A percentile compares a stretch with the other conserved stretches of the same genome.
Conservation (phyloP, 306 rosid genomes). For the Castanea sativa region DNA sequence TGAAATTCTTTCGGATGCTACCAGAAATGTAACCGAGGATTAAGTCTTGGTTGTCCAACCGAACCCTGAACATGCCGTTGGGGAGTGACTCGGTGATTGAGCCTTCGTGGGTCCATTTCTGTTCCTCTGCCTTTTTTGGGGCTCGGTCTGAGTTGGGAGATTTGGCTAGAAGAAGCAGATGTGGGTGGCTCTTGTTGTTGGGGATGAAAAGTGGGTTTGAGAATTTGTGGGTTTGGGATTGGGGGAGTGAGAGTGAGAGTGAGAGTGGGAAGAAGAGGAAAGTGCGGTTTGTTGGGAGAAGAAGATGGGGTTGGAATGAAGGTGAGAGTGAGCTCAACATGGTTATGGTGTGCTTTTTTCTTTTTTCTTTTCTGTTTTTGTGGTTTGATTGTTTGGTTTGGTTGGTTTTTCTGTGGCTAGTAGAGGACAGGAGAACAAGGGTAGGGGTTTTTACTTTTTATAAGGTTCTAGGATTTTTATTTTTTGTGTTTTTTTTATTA, state of each 20-base stretch:
- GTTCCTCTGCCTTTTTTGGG: conserved; percentile 33
- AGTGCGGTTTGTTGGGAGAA: neutral
- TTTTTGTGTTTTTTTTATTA: too few relatives aligned
- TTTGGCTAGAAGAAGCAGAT: conserved; percentile 19
- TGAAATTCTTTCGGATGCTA: conserved; percentile 54
- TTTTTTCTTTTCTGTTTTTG: neutral
- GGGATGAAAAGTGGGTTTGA: neutral
- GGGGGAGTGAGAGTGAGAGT: neutral
- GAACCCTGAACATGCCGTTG: conserved; percentile 53
- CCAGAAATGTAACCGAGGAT: conserved; percentile 57
- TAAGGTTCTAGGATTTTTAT: too few relatives aligned
- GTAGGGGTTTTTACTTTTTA: too few relatives aligned
- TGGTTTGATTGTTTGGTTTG: neutral
- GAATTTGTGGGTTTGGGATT: neutral
- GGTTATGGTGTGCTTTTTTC: too few relatives aligned
- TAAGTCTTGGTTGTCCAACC: conserved; percentile 45
- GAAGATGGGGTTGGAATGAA: conserved; percentile 9
- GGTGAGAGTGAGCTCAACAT: conserved; percentile 28
- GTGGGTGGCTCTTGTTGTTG: conserved; percentile 3
- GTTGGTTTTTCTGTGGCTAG: neutral
- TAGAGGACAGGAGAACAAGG: too few relatives aligned
- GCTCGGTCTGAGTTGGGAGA: conserved; percentile 19
- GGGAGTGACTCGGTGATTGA: conserved; percentile 49
- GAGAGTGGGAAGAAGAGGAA: neutral
- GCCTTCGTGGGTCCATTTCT: conserved; percentile 49